Evolutionary conservation across 441 rosid species (phyloP), one percentile per base, ranked within the genome.

Genomic region (Croton laevigatus): DNA sequence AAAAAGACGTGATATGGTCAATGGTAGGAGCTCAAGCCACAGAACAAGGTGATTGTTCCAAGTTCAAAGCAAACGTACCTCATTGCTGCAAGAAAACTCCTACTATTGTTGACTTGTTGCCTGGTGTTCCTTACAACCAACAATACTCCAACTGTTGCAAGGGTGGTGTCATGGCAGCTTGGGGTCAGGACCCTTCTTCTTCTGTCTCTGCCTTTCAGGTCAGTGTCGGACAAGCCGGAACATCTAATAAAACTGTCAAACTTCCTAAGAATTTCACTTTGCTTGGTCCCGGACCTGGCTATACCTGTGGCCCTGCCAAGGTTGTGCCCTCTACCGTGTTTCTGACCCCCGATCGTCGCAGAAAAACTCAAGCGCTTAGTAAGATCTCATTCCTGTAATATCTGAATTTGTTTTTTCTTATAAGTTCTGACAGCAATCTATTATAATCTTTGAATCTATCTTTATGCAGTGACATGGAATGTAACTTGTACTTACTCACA

Each of bases 1-100:
- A 91, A 78, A 89, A 91, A 77, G 97, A 93, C 72, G 93, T 93
- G 73, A 84, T 91, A 66, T 91, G 96, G 97, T 76, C 91, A 42
- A 87, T 93, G 93, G 85, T 81, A 19, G 98, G 97, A 23, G 86
- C 97, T 42, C 98, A 93, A 78, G 76, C 98, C 16, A 91, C 96
- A 14, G 97, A 93, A 65, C 98, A 93, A 82, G 98, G 98, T 34
- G 97, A 93, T 67, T 93, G 98, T 74, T 89, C 98, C 65, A 93
- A 89, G 83, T 93, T 91, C 87, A 91, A 88, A 70, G 98, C 88
- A 71, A 87, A 62, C 22, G 70, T 82, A 64, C 98, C 98, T 62
- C 98, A 89, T 63, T 86, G 97, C 76, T 89, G 98, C 77, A 87
- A 90, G 86, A 93, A 83, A 72, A 86, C 84, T 32, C 98, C 97